Conservation (phyloP, 2,329 filamentous ascomycete genomes). For the Chaetomiaceae sp. region DNA sequence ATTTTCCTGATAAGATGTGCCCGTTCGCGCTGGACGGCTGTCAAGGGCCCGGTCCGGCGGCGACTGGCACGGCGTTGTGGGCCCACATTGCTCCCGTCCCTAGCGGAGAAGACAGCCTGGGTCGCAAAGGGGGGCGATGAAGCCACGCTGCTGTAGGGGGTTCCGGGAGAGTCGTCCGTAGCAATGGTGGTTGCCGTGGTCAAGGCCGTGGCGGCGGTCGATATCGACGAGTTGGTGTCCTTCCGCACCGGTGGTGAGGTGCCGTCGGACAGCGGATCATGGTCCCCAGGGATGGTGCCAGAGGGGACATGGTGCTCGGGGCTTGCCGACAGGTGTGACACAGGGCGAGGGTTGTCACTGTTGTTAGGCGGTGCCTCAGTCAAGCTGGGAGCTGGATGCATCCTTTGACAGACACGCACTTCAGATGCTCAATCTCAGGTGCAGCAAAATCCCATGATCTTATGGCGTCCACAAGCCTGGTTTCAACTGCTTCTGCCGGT, state of each 20-base stretch:
- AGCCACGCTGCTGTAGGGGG: slow-evolving; percentile 50
- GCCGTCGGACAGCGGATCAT: slow-evolving; percentile 26
- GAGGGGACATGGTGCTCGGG: slow-evolving; percentile 14
- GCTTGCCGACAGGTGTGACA: slow-evolving; percentile 22
- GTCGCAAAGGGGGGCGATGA: slow-evolving; percentile 42
- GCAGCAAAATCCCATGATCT: slow-evolving; percentile 26
- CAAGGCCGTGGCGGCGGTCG: slow-evolving; percentile 46
- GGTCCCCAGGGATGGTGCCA: slow-evolving; percentile 19
- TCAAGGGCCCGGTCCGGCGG: slow-evolving; percentile 56
- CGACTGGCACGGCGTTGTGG: slow-evolving; percentile 52
- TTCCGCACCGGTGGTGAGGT: slow-evolving; percentile 38
- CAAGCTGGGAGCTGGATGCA: slow-evolving; percentile 33
- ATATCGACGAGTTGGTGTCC: slow-evolving; percentile 51
- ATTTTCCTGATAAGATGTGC: slow-evolving; percentile 57
- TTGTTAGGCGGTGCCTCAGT: slow-evolving; percentile 31
- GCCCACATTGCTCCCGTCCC: slow-evolving; percentile 52
- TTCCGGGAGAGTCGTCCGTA: slow-evolving; percentile 46
- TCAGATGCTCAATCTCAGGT: slow-evolving; percentile 10
- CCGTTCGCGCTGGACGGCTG: slow-evolving; percentile 54
- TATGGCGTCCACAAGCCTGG: background rate
- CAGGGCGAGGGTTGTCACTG: slow-evolving; percentile 25
- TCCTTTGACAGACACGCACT: slow-evolving; percentile 25
- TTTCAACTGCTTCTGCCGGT: background rate
- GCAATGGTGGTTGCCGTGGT: slow-evolving; percentile 36
- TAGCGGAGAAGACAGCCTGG: slow-evolving; percentile 52